phyloP scores from a whole-genome alignment of 768 basidiomycete genomes.

The Russula earlei region DNA sequence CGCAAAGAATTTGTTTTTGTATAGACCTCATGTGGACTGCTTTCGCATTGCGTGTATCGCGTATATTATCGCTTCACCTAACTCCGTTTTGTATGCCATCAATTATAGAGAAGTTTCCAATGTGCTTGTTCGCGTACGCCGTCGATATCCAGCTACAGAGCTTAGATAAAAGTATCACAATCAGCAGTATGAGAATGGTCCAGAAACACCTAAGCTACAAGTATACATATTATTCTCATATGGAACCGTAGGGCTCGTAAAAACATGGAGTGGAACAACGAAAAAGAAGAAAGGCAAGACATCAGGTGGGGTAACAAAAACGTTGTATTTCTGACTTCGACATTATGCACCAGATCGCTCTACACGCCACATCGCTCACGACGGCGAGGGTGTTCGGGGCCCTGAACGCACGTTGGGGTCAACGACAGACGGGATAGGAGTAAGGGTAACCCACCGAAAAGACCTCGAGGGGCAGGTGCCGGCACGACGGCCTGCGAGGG shows the following conservation, averaged over 20 bases:
- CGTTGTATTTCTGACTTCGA: neutral
- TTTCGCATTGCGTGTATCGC: neutral
- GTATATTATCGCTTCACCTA: neutral
- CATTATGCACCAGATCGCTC: neutral
- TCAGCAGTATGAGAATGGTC: neutral
- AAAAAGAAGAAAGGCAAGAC: neutral
- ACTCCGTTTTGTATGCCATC: neutral
- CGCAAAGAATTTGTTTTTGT: neutral
- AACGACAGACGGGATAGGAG: neutral
- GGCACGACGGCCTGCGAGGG: slow-evolving; percentile 28
- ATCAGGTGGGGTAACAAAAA: neutral
- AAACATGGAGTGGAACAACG: neutral
- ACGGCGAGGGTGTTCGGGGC: slow-evolving; percentile 26
- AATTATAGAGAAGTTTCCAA: neutral
- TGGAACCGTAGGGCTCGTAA: neutral
- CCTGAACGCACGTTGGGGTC: slow-evolving; percentile 18
- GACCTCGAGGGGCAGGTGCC: slow-evolving; percentile 45
- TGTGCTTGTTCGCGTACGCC: neutral
- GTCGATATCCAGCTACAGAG: neutral
- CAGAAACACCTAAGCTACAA: slow-evolving; percentile 3
- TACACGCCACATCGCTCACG: slow-evolving; percentile 11
- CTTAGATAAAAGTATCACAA: too few relatives aligned
- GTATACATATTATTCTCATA: neutral
- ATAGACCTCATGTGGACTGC: neutral
- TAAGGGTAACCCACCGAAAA: slow-evolving; percentile 46